Evolutionary conservation across 2,329 filamentous ascomycete genomes (phyloP).

Genomic region (Ophiocordyceps polyrhachis-furcata): DNA sequence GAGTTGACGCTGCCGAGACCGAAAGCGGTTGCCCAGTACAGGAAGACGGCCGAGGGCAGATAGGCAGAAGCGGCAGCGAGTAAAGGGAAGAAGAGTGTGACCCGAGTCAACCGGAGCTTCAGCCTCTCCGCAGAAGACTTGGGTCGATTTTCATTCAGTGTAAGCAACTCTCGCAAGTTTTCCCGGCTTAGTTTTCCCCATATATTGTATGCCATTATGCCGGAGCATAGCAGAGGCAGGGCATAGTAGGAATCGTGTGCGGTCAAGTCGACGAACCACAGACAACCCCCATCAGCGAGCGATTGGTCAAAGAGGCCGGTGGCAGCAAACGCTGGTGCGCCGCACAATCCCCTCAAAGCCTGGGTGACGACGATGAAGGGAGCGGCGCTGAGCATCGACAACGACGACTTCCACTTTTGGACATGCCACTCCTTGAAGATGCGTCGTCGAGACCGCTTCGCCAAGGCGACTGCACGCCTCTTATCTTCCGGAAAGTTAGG

Average conservation of each 20-base stretch:
- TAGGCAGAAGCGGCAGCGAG: slow-evolving; percentile 16
- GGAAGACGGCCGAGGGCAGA: slow-evolving; percentile 20
- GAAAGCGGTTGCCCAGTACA: slow-evolving; percentile 21
- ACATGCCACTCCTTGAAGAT: slow-evolving; percentile 21
- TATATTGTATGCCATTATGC: slow-evolving; percentile 10
- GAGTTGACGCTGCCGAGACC: slow-evolving; percentile 16
- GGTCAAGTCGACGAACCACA: slow-evolving; percentile 38
- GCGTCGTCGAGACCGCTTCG: slow-evolving; percentile 12
- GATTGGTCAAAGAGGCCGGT: slow-evolving; percentile 16
- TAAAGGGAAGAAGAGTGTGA: slow-evolving; percentile 13
- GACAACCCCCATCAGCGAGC: slow-evolving; percentile 28
- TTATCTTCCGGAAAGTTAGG: neutral
- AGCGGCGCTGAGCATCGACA: slow-evolving; percentile 21
- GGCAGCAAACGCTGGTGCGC: slow-evolving; percentile 7
- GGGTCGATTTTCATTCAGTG: slow-evolving; percentile 4
- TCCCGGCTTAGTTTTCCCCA: slow-evolving; percentile 13
- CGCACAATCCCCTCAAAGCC: slow-evolving; percentile 26
- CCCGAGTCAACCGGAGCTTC: slow-evolving; percentile 11
- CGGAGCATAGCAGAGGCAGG: slow-evolving; percentile 22
- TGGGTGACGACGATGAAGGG: slow-evolving; percentile 33
- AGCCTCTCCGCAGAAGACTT: slow-evolving; percentile 7
- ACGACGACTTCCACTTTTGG: slow-evolving; percentile 27
- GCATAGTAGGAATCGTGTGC: slow-evolving; percentile 30
- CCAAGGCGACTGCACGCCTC: slow-evolving; percentile 7
- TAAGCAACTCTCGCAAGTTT: slow-evolving; percentile 10